phyloP scores from a whole-genome alignment of 2,329 filamentous ascomycete species.

The Penicillium corylophilum region DNA sequence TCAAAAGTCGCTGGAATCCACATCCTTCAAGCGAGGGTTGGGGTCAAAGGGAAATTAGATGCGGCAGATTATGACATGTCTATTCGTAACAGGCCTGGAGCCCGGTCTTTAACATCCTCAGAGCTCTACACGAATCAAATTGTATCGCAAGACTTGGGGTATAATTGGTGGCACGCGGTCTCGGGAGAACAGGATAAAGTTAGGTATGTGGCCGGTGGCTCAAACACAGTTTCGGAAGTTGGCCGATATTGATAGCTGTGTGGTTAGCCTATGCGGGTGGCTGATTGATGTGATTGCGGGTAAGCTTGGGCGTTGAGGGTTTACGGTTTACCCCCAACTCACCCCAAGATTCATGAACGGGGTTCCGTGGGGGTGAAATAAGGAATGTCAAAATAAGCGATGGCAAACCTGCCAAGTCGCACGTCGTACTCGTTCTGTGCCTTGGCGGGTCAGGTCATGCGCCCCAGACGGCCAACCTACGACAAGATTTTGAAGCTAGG shows the following conservation, averaged over 20 bases:
- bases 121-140: too few species aligned
- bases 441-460: not conserved
- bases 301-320: not conserved
- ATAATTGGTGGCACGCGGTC: conserved; percentile 18
- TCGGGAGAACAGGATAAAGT: not conserved
- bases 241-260: conserved; percentile 6
- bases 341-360: not conserved
- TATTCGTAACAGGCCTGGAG: not conserved
- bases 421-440: not conserved
- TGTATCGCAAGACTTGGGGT: conserved; percentile 10
- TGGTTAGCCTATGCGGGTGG: not conserved
- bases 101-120: too few species aligned
- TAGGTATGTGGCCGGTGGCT: conserved; percentile 2
- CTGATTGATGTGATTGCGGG: not conserved
- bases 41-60: not conserved
- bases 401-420: not conserved
- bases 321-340: too few species aligned
- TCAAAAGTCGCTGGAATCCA: not conserved
- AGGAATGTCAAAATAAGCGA: not conserved
- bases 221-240: conserved; percentile 12
- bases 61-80: not conserved
- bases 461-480: conserved; percentile 1
- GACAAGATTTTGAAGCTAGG: not conserved
- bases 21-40: not conserved
- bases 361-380: not conserved